Percentiles rank a stretch among this genome's conserved stretches.
These are phyloP conservation scores for Astragalus glycyphyllos DNA, from an alignment of 306 rosid genomes.

Conservation along the genomic window DNA sequence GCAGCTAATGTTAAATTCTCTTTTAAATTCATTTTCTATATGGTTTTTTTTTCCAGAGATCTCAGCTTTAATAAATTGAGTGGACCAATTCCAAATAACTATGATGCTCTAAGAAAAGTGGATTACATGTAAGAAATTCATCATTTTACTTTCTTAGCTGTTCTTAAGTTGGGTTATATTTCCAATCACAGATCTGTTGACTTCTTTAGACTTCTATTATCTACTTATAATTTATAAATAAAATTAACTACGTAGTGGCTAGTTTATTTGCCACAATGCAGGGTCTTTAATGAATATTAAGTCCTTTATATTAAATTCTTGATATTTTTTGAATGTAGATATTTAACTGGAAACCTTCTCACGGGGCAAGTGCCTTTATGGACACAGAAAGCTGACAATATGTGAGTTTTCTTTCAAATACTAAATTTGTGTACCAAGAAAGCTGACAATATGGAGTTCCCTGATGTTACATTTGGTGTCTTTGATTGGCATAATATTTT, in stretches of 20 bases:
- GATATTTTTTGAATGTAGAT: slow-evolving; percentile 47
- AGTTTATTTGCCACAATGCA: background rate
- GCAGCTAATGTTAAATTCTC: no score
- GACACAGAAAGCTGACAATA: slow-evolving; percentile 26
- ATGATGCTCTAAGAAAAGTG: slow-evolving; percentile 13
- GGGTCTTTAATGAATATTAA: background rate
- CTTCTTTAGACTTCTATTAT: background rate
- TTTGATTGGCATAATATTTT: background rate
- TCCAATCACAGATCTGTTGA: slow-evolving; percentile 6
- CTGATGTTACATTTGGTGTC: background rate
- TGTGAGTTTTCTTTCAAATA: slow-evolving; percentile 54
- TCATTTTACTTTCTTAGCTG: background rate
- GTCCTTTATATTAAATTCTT: slow-evolving; percentile 8
- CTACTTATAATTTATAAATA: no score
- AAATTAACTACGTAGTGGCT: no score
- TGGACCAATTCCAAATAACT: slow-evolving; percentile 62
- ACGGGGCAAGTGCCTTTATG: slow-evolving; percentile 61
- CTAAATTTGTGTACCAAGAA: background rate
- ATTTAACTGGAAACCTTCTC: slow-evolving; percentile 76
- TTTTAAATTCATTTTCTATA: slow-evolving; percentile 1
- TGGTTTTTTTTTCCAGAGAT: slow-evolving; percentile 62
- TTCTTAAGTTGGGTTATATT: background rate
- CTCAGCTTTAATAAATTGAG: slow-evolving; percentile 76
- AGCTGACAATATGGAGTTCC: background rate
- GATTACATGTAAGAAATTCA: slow-evolving; percentile 58